Evolutionary conservation across 1,284 basidiomycete genomes (phyloP).

Genomic region (Fomes fomentarius): DNA sequence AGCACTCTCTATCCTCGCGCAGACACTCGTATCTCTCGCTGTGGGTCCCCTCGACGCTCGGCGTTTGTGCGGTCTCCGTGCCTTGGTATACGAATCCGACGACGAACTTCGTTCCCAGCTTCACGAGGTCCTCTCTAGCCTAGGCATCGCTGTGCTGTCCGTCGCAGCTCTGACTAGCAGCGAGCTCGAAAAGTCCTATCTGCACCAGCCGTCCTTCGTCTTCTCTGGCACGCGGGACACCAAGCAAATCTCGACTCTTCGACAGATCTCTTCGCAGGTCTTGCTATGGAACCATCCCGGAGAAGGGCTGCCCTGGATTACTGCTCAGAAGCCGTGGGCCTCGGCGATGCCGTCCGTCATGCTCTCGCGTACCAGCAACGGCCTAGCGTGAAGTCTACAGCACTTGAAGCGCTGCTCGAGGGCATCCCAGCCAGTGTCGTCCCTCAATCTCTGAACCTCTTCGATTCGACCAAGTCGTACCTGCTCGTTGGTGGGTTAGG

Average conservation of each 20-base stretch:
- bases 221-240: conserved; percentile 15
- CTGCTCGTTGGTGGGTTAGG: conserved; percentile 28
- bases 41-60: not conserved
- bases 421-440: not conserved
- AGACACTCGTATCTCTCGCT: conserved; percentile 2
- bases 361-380: not conserved
- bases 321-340: conserved; percentile 16
- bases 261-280: conserved; percentile 5
- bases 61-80: not conserved
- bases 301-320: conserved; percentile 7
- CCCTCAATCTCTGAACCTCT: not conserved
- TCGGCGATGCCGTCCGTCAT: conserved; percentile 16
- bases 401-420: not conserved
- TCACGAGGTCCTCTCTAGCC: not conserved
- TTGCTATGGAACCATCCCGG: conserved; percentile 18
- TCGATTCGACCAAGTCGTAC: conserved; percentile 21
- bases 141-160: not conserved
- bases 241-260: conserved; percentile 1
- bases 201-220: conserved; percentile 11
- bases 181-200: conserved; percentile 3
- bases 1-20: not conserved
- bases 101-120: not conserved
- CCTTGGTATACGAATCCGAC: not conserved
- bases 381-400: not conserved
- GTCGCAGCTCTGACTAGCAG: not conserved